Base-by-base conservation (phyloP, 306 rosid genomes). In the Adenanthera pavonina region DNA sequence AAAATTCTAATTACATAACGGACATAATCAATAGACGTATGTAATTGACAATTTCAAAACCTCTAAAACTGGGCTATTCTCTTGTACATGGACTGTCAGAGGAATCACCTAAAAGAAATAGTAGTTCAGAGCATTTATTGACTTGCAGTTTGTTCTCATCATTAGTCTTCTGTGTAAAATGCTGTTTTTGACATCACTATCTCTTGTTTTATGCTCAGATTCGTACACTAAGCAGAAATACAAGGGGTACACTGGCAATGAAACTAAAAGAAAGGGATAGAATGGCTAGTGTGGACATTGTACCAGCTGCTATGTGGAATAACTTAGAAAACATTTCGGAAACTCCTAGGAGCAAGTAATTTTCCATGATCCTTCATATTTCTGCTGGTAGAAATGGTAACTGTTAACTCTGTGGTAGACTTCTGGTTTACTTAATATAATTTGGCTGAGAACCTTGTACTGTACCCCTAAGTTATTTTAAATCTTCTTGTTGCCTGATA, bases 211-310 rank as follows among this genome's bases (percentile, higher is more conserved):
- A 79, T 82, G 25, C 79, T 60, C 96, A 95, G 99, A 91, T 93
- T 81, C 98, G 98, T 15, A 84, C 97, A 25, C 90, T 43, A 80
- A 82, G 94, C 81, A 90, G 99, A 90, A 95, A 91, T 82, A 93
- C 99, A 3, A 88, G 99, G 81, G 99, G 98, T 52, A 82, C 92
- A 61, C 82, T 77, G 76, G 99, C 98, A 76, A 95, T 95, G 99
- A 92, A 90, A 82, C 97, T 95, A 69, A 93, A 64, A 82, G 79
- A 70, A 67, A 94, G 90, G 73, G 99, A 95, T 89, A 93, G 87
- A 87, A 92, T 95, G 93, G 99, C 99, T 16, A 84, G 98, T 49
- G 89, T 92, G 83, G 99, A 93, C 87, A 93, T 95, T 73, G 88
- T 95, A 79, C 97, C 98, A 41, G 96, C 92, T 49, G 82, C 97